These are phyloP conservation scores for Celoporthe dispersa DNA, from an alignment of 2,329 filamentous ascomycete genomes.

Conservation along the genomic window DNA sequence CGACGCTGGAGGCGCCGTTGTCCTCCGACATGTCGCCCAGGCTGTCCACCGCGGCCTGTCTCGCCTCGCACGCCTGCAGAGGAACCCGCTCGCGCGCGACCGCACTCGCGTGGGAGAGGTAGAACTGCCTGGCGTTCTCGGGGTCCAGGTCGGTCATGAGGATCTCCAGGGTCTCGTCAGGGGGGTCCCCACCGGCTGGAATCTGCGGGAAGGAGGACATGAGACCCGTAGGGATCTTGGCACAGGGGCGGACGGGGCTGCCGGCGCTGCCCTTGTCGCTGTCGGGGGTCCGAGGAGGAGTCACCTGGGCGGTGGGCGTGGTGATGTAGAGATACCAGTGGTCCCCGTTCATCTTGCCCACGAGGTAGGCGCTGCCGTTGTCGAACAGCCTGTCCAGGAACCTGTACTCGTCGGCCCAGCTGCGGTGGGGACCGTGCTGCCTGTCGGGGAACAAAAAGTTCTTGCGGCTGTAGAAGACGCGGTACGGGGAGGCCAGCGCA, in stretches of 20 bases:
- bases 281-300: constrained; percentile 79
- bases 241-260: constrained; percentile 47
- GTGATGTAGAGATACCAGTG: constrained; percentile 99
- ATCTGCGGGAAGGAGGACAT: constrained; percentile 39
- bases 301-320: constrained; percentile 77
- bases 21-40: constrained; percentile 56
- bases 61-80: constrained; percentile 67
- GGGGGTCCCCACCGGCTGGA: constrained; percentile 47
- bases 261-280: constrained; percentile 44
- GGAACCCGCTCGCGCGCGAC: constrained; percentile 83
- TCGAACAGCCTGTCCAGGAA: constrained; percentile 91
- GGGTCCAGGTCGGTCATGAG: constrained; percentile 74
- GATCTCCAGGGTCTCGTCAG: constrained; percentile 78
- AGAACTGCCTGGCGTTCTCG: constrained; percentile 73
- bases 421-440: constrained; percentile 91
- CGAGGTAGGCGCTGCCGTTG: constrained; percentile 97
- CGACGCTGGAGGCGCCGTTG: constrained; percentile 37
- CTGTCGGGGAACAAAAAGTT: constrained; percentile 96
- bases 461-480: constrained; percentile 98
- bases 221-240: constrained; percentile 59
- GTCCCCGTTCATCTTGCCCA: constrained; percentile 99
- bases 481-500: constrained; percentile 84
- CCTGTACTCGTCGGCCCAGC: constrained; percentile 95
- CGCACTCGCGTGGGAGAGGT: constrained; percentile 76
- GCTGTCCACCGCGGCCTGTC: constrained; percentile 61